Base-by-base conservation (phyloP, 2,329 filamentous ascomycete species). In the Phialocephala sp. region DNA sequence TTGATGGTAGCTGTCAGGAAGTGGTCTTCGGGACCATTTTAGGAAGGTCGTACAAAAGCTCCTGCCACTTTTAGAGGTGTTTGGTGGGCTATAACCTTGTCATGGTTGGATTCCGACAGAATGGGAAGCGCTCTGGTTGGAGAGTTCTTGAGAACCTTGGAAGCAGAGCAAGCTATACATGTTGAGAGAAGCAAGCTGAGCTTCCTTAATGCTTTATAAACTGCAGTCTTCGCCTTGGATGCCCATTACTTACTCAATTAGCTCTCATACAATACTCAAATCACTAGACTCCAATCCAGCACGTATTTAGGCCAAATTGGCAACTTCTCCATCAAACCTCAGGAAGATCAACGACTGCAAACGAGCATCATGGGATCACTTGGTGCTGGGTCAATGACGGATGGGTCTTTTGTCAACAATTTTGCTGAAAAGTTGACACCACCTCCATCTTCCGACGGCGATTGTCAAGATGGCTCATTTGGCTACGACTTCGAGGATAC, bases 401-500 rank as follows among this genome's bases (percentile, higher is more conserved):
- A 32, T 32, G 24, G 24, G 4, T 54, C 50, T 32, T 35, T 54
- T 11, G 2, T 18, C 18, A 8, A 18, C 15, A 18, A n/a, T 8
- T 12, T 32, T 54, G 22, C 50, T 5, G 50, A 27, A 18, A 54
- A 54, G 24, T 4, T 54, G 24, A 54, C 50, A 6, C 24, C 50
- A 5, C 50, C 50, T 14, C 2, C 50, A 35, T 54, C 50, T 54
- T 14, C 11, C 22, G 14, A 5, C 14, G 50, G 27, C 4, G 50
- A 54, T 54, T 27, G 24, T n/a, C 8, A 54, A 35, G 50, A 54
- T 37, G 35, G 20, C 24, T 54, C 52, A 18, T 24, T 68, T 50
- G 67, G 67, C 22, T 68, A 68, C 63, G 62, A 67, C 35, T 71
- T 71, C 36, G 66, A 66, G 55, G 68, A 71, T 20, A 59, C 66